A percentile compares a stretch with the other conserved stretches of the same genome.
These are phyloP conservation scores for Trichoderma afroharzianum DNA, from an alignment of 2,329 filamentous ascomycete species.

Conservation along the genomic window DNA sequence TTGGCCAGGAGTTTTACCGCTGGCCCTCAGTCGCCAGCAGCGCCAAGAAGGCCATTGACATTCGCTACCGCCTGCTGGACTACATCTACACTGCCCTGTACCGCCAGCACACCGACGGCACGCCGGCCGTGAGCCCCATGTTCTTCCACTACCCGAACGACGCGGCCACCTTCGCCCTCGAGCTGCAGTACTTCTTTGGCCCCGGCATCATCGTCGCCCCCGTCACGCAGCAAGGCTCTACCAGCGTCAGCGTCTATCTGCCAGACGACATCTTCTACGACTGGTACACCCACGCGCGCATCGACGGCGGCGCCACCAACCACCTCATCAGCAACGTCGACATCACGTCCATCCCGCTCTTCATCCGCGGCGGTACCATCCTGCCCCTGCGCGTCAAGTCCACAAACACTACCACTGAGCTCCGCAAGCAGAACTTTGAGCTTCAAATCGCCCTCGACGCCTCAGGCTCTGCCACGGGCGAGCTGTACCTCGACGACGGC, in stretches of 20 bases:
- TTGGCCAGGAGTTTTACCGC: constrained; percentile 63
- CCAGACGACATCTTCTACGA: constrained; percentile 50
- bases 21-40: constrained; percentile 62
- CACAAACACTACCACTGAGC: constrained; percentile 60
- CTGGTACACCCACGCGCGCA: constrained; percentile 45
- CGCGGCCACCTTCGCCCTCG: constrained; percentile 41
- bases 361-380: constrained; percentile 62
- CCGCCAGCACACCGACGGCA: constrained; percentile 56
- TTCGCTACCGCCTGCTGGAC: constrained; percentile 75
- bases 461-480: constrained; percentile 61
- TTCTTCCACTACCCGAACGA: constrained; percentile 66
- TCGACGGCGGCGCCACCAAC: constrained; percentile 40
- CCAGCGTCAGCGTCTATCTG: constrained; percentile 45
- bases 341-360: constrained; percentile 57
- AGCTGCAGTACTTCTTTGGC: constrained; percentile 51
- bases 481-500: constrained; percentile 76
- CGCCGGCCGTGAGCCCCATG: constrained; percentile 64
- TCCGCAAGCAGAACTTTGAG: constrained; percentile 65
- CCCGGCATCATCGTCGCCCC: constrained; percentile 47
- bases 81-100: constrained; percentile 74
- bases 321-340: constrained; percentile 36
- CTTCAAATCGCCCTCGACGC: constrained; percentile 64
- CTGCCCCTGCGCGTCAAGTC: constrained; percentile 55
- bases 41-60: constrained; percentile 64
- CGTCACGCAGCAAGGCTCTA: constrained; percentile 43